Base-by-base conservation (phyloP, 768 basidiomycete species). In the Wakefieldia striispora region DNA sequence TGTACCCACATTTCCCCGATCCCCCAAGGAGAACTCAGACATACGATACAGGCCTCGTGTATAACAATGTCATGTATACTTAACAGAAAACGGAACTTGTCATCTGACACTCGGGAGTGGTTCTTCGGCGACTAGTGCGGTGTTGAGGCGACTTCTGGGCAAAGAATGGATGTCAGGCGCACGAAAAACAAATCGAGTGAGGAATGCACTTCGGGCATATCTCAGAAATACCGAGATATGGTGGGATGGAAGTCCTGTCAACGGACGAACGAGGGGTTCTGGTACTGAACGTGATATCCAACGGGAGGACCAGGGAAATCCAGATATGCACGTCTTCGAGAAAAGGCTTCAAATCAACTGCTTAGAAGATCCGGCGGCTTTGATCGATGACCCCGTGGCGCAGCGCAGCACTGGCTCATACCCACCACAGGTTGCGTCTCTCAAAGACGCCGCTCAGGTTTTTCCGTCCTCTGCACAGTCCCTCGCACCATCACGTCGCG, bases 171-270 rank as follows among this genome's bases (percentile, higher is more conserved):
- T 44, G 44, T 41, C 38, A 49, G 50, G 26, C 13, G 50, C 40
- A 40, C 49, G 17, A 59, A 53, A 17, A 63, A 53, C 27, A 55
- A 38, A 39, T 43, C 39, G 60, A 60, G 42, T 57, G 45, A 33
- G 46, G 33, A 16, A 29, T 42, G 38, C 37, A 41, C 54, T 60
- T 57, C 19, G 52, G 49, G 33, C 33, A 33, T 23, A 49, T 55
- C 37, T 47, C 45, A 37, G 47, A 44, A 33, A 16, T 7, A 73
- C 66, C 37, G 72, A 69, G 23, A 79, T 71, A 26, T 62, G 55
- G 37, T 61, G 66, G 14, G 78, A 63, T 17, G 67, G 62, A 5
- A 78, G 63, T 20, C 56, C 51, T 34, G 67, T 64, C 19, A 78
- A 65, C 8, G 61, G 29, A 60, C 31, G 73, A 72, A 60, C 33